Conservation (phyloP, 192 early-diverging fungal genomes). For the Allomyces arbusculus region DNA sequence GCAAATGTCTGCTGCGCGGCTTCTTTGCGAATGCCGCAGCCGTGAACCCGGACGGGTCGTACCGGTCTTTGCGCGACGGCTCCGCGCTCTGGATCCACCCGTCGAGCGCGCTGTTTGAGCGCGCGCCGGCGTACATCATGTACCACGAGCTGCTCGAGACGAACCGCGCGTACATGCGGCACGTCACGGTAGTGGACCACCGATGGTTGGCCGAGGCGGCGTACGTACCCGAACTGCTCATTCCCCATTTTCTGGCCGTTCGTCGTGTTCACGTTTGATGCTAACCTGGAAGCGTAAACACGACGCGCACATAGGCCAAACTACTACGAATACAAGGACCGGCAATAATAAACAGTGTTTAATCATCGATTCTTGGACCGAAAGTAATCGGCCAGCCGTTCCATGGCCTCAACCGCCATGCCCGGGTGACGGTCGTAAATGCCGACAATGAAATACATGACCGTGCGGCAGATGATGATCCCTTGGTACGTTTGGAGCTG, state of each 20-base stretch:
- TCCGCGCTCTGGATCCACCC: constrained; percentile 3
- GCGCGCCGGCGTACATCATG: constrained; percentile 22
- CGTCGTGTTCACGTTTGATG: too few species aligned
- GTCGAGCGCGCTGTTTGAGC: constrained; percentile 9
- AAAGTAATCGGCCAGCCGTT: background rate
- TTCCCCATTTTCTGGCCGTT: too few species aligned
- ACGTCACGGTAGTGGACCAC: background rate
- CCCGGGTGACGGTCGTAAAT: background rate
- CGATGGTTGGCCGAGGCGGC: background rate
- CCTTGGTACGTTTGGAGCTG: background rate
- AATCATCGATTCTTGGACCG: background rate
- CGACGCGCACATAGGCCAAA: too few species aligned
- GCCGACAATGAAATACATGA: background rate
- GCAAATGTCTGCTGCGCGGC: constrained; percentile 24
- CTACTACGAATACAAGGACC: too few species aligned
- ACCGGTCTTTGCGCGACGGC: constrained; percentile 17
- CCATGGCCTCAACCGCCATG: background rate
- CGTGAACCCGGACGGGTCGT: constrained; percentile 21
- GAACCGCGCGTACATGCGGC: background rate
- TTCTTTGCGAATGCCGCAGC: constrained; percentile 27
- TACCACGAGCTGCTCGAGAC: constrained; percentile 13
- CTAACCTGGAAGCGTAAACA: too few species aligned
- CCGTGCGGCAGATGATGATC: background rate
- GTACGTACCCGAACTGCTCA: too few species aligned
- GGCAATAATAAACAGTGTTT: background rate